A percentile compares a stretch with the other conserved stretches of the same genome.
phyloP scores from a whole-genome alignment of 805 yeast species.

The Lipomyces japonicus region DNA sequence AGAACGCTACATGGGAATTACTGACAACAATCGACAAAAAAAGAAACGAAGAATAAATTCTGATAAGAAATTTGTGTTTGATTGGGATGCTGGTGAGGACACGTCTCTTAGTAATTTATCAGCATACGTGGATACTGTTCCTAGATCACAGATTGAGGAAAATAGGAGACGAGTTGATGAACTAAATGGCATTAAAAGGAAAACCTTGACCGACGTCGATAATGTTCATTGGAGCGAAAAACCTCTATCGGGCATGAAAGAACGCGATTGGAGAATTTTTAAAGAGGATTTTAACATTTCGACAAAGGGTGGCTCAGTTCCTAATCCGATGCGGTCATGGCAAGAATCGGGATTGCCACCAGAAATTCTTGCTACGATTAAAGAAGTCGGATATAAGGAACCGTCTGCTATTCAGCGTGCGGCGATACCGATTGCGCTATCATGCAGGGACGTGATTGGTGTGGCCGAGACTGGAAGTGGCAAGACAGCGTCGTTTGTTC shows the following conservation, averaged over 20 bases:
- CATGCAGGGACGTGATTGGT: constrained; percentile 67
- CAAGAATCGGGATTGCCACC: constrained; percentile 53
- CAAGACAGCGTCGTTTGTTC: constrained; percentile 76
- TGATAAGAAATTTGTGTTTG: constrained; percentile 53
- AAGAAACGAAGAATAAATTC: constrained; percentile 24
- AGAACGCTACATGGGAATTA: constrained; percentile 25
- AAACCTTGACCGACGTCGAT: constrained; percentile 21
- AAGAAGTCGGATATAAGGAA: constrained; percentile 45
- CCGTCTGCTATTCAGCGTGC: constrained; percentile 95
- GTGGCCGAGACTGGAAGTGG: constrained; percentile 98
- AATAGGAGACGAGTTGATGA: constrained; percentile 15
- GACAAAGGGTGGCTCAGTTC: constrained; percentile 45
- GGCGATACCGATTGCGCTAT: constrained; percentile 66
- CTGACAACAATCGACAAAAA: constrained; percentile 5
- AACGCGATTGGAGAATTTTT: constrained; percentile 86
- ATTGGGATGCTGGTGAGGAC: constrained; percentile 68
- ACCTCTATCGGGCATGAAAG: constrained; percentile 58
- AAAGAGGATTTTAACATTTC: constrained; percentile 71
- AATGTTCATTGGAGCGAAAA: constrained; percentile 68
- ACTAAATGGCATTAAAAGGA: constrained; percentile 29
- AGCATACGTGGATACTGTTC: constrained; percentile 44
- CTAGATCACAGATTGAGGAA: constrained; percentile 21
- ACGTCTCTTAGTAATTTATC: constrained; percentile 41
- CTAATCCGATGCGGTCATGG: constrained; percentile 73
- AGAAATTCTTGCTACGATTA: constrained; percentile 37